phyloP scores from a whole-genome alignment of 2,329 filamentous ascomycete genomes.

The Aspergillus thermomutatus region DNA sequence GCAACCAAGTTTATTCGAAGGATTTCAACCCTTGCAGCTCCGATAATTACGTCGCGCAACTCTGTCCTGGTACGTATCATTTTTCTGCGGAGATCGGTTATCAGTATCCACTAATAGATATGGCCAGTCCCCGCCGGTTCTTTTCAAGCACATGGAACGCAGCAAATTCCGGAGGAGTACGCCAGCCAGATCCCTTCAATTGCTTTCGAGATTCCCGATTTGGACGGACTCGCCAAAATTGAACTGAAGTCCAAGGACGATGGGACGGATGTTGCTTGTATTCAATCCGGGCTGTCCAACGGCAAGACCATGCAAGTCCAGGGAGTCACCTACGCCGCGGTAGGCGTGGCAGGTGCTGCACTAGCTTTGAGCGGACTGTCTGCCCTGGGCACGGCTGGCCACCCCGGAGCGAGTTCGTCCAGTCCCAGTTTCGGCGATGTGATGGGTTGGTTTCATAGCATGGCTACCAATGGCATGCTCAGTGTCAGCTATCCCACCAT shows the following conservation, averaged over 20 bases:
- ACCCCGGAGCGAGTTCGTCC: constrained; percentile 59
- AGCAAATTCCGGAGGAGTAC: constrained; percentile 68
- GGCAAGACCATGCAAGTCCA: constrained; percentile 75
- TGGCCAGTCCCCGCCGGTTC: constrained; percentile 65
- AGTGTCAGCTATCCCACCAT: constrained; percentile 83
- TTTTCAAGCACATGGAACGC: constrained; percentile 70
- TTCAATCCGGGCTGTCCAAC: constrained; percentile 77
- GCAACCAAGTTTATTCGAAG: constrained; percentile 72
- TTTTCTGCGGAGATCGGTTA: not conserved
- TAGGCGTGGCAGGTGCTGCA: constrained; percentile 80
- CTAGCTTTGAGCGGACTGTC: constrained; percentile 69
- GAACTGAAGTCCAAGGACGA: constrained; percentile 63
- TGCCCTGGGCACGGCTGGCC: constrained; percentile 61
- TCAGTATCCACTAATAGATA: constrained; percentile 17
- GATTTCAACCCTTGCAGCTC: constrained; percentile 77
- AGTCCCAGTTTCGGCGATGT: constrained; percentile 85
- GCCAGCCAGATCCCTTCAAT: constrained; percentile 77
- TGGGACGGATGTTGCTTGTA: constrained; percentile 69
- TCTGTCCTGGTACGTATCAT: constrained; percentile 71
- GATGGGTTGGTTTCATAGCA: constrained; percentile 84
- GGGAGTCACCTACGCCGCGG: constrained; percentile 79
- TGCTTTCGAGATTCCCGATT: constrained; percentile 85
- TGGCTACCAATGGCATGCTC: constrained; percentile 95
- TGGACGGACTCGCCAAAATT: constrained; percentile 79
- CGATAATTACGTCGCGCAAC: constrained; percentile 62